Evolutionary conservation across 768 basidiomycete species (phyloP), one percentile per base, ranked within the genome.

Genomic region (Tricholoma matsutake): DNA sequence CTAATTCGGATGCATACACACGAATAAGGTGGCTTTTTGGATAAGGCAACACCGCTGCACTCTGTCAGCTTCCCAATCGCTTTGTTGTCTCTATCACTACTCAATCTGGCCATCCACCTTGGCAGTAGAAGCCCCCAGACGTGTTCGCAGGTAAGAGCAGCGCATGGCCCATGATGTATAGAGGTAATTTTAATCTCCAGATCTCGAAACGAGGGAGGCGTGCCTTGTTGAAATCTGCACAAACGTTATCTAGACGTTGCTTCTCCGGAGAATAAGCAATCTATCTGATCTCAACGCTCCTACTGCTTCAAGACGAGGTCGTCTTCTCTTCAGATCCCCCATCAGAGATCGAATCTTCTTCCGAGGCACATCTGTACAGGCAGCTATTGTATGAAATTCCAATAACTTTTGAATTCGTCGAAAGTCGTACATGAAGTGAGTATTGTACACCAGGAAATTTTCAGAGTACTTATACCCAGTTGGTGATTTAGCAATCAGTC

Each of bases 251-350:
- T 55, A 3, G 22, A 25, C 22, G 54, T 28, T 29, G 39, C 54
- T 31, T 54, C 53, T 37, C 34, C 25, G 34, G 34, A 11, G 54
- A 14, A 54, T 32, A 34, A 22, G 28, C 31, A 32, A 58, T 52
- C 47, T 58, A 58, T 52, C 47, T 58, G 57, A 58, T 58, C 57
- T 58, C 25, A 52, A 58, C n/a, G 20, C 47, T 8, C 16, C 25
- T 51, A 43, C 35, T 37, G 31, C 31, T 58, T 59, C 31, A 18
- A 45, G 32, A 31, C 58, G n/a, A 29, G 34, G 32, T 25, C 20
- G 35, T 32, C 35, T 49, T 37, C 49, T 59, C 58, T 52, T 35
- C 51, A 59, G 58, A 59, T 59, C 51, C 45, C 35, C 18, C 31
- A 53, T 59, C 58, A 59, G 49, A 59, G 16, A 2, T 52, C 8